Evolutionary conservation across 2,329 filamentous ascomycete species (phyloP).

Genomic region (Neonectria neomacrospora): DNA sequence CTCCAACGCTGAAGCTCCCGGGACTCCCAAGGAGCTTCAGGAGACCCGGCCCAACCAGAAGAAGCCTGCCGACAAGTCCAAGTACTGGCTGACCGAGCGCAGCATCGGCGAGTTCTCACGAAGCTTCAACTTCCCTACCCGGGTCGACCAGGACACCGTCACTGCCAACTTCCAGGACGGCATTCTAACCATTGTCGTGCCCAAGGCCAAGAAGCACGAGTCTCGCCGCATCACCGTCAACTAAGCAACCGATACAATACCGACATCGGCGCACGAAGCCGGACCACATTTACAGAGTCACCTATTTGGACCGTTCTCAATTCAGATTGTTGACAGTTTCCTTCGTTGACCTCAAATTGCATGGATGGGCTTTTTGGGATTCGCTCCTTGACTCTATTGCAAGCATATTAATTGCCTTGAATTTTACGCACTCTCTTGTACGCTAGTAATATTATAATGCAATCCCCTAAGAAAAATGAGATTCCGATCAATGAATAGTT

Average conservation of each 20-base stretch:
- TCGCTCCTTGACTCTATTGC: conserved; percentile 21
- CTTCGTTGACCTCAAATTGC: conserved; percentile 18
- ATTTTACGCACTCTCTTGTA: conserved; percentile 36
- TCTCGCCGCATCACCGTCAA: conserved; percentile 65
- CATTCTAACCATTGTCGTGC: conserved; percentile 71
- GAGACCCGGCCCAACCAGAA: conserved; percentile 43
- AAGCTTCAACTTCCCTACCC: conserved; percentile 73
- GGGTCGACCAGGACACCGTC: conserved; percentile 71
- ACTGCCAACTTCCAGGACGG: conserved; percentile 73
- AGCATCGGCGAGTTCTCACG: conserved; percentile 74
- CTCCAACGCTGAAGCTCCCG: conserved; percentile 42
- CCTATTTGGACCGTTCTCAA: background rate
- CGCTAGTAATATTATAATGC: conserved; percentile 27
- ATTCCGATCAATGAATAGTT: background rate
- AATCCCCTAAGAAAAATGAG: conserved; percentile 21
- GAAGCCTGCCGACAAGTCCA: conserved; percentile 56
- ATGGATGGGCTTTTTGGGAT: conserved; percentile 37
- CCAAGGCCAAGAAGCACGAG: conserved; percentile 72
- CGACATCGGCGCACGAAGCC: background rate
- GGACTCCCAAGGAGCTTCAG: conserved; percentile 9
- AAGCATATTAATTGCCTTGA: conserved; percentile 15
- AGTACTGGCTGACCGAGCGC: conserved; percentile 79
- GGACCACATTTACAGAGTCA: background rate
- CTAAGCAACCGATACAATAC: conserved; percentile 47
- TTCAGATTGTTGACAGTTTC: conserved; percentile 13